Evolutionary conservation across 1,284 basidiomycete genomes (phyloP).

Genomic region (Apiotrichum sp.): DNA sequence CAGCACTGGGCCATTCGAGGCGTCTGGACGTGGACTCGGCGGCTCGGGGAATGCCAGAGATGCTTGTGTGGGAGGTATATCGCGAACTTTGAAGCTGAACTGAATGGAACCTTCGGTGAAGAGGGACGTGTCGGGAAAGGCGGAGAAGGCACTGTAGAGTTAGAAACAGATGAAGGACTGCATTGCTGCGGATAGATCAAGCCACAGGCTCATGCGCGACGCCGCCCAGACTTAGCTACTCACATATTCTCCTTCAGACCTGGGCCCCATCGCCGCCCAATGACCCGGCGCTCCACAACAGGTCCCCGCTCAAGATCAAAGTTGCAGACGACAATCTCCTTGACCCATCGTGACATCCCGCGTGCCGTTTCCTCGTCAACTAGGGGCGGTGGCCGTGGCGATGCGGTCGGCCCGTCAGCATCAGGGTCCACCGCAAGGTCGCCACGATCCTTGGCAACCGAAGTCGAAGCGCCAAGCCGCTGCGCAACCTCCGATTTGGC

Average conservation of each 20-base stretch:
- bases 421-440: neutral
- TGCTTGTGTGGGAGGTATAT: constrained; percentile 47
- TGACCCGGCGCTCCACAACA: constrained; percentile 63
- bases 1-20: constrained; percentile 1
- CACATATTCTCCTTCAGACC: constrained; percentile 78
- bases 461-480: neutral
- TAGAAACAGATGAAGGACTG: no score
- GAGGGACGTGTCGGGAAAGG: constrained; percentile 83
- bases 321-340: constrained; percentile 73
- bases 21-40: constrained; percentile 34
- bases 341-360: constrained; percentile 66
- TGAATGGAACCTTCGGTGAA: constrained; percentile 55
- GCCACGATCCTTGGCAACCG: neutral
- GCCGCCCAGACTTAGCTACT: constrained; percentile 27
- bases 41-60: constrained; percentile 35
- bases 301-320: constrained; percentile 86
- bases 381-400: constrained; percentile 31
- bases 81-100: constrained; percentile 52
- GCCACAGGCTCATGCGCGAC: neutral
- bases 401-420: neutral
- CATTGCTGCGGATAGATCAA: no score
- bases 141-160: constrained; percentile 71
- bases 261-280: constrained; percentile 59
- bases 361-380: constrained; percentile 52
- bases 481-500: neutral